Evolutionary conservation across 1,284 basidiomycete species (phyloP), one percentile per base, ranked within the genome.

Genomic region (Retiboletus fuscus): DNA sequence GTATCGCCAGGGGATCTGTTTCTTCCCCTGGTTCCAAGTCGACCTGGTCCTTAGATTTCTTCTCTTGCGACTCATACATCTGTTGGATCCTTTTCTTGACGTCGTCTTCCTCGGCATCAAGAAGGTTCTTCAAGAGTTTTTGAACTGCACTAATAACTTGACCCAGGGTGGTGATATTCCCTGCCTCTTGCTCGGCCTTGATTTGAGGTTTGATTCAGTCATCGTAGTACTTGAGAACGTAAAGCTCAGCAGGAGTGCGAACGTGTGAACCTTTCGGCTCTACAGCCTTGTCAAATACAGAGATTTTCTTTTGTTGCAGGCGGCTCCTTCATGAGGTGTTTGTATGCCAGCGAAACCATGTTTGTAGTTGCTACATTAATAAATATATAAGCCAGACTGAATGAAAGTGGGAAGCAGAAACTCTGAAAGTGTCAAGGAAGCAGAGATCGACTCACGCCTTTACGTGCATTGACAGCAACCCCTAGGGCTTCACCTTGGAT

Each of bases 321-420:
- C 34, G 43, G 46, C 24, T 39, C 46, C 46, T 34, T 22, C 57
- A 18, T 41, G 62, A 69, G 30, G 24, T 46, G 28, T 60, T 60
- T 11, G 62, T 26, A 7, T 30, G 20, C 67, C 67, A 69, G n/a
- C 55, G 34, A 43, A 69, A 69, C 67, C 62, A 64, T 5, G 55
- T 69, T 13, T 28, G 28, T 13, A 69, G 47, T 39, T 30, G 62
- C 62, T 69, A n/a, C n/a, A n/a, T n/a, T n/a, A n/a, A n/a, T n/a
- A n/a, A n/a, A n/a, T n/a, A n/a, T n/a, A n/a, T n/a, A n/a, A n/a
- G n/a, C n/a, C n/a, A n/a, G n/a, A n/a, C n/a, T n/a, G n/a, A n/a
- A n/a, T n/a, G n/a, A n/a, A n/a, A n/a, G n/a, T n/a, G n/a, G n/a
- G n/a, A n/a, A n/a, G n/a, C n/a, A n/a, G n/a, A n/a, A n/a, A n/a